These are phyloP conservation scores for Naganishia vaughanmartiniae DNA, from an alignment of 768 basidiomycete genomes.

Conservation along the genomic window DNA sequence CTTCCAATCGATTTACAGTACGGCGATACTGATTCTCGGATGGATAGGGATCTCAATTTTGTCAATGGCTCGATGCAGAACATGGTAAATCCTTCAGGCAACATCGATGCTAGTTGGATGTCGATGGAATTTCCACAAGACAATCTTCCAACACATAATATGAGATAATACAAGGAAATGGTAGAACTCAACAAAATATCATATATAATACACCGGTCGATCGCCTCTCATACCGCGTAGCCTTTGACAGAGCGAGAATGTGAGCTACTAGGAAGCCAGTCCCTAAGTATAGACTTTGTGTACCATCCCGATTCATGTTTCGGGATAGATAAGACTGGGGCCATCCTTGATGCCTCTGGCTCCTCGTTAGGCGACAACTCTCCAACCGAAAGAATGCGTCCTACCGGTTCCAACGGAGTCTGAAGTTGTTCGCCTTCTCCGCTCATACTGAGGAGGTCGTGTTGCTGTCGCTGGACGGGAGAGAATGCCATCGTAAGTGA, in stretches of 20 bases:
- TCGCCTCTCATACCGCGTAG: not conserved
- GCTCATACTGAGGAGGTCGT: not conserved
- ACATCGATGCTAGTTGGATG: constrained; percentile 13
- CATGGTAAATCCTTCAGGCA: constrained; percentile 11
- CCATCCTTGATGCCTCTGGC: not conserved
- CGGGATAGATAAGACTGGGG: not conserved
- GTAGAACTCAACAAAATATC: not conserved
- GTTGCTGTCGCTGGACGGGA: not conserved
- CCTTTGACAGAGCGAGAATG: constrained; percentile 2
- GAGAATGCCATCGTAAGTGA: not conserved
- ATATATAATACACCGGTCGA: no score
- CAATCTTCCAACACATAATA: not conserved
- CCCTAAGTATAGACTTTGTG: not conserved
- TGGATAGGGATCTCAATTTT: constrained; percentile 9
- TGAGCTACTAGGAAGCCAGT: not conserved
- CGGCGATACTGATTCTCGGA: not conserved
- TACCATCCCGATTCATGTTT: not conserved
- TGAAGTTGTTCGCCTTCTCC: not conserved
- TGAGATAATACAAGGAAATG: not conserved
- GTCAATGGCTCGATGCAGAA: constrained; percentile 21
- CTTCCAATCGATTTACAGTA: no score
- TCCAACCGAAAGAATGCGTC: not conserved
- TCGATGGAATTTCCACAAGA: constrained; percentile 9
- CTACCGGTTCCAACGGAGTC: not conserved
- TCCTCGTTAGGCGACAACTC: not conserved